Evolutionary conservation across 108 stramenopile species (phyloP).

Genomic region (Cyclostephanos tholiformis): DNA sequence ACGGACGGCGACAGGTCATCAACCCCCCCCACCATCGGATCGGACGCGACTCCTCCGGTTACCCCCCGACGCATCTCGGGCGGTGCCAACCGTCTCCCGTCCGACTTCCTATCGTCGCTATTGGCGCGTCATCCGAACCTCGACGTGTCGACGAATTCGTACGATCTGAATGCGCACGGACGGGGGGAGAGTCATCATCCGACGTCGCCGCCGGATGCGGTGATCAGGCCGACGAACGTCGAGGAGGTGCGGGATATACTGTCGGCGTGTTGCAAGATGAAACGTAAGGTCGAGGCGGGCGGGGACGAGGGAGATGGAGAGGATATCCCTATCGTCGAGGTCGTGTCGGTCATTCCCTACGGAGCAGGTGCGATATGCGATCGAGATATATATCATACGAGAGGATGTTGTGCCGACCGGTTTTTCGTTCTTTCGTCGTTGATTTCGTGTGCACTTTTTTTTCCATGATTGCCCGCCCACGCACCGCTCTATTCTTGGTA

Average conservation of each 20-base stretch:
- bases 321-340: slow-evolving; percentile 30
- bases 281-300: slow-evolving; percentile 1
- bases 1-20: too few species aligned
- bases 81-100: slow-evolving; percentile 23
- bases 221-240: slow-evolving; percentile 69
- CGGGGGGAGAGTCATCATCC: slow-evolving; percentile 78
- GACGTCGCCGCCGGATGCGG: slow-evolving; percentile 69
- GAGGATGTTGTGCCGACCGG: not conserved
- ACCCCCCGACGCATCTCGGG: not conserved
- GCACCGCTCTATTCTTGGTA: too few species aligned
- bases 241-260: slow-evolving; percentile 78
- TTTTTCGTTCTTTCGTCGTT: not conserved
- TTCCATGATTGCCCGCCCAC: too few species aligned
- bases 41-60: too few species aligned
- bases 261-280: slow-evolving; percentile 56
- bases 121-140: slow-evolving; percentile 23
- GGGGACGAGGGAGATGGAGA: slow-evolving; percentile 1
- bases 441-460: not conserved
- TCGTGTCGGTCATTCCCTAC: slow-evolving; percentile 89
- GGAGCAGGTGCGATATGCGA: slow-evolving; percentile 75
- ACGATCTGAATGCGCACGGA: slow-evolving; percentile 78
- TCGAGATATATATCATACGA: too few species aligned
- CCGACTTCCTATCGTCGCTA: slow-evolving; percentile 32
- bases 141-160: slow-evolving; percentile 58
- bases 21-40: too few species aligned